Conservation (phyloP, 768 basidiomycete genomes). For the Pleurotus djamor region DNA sequence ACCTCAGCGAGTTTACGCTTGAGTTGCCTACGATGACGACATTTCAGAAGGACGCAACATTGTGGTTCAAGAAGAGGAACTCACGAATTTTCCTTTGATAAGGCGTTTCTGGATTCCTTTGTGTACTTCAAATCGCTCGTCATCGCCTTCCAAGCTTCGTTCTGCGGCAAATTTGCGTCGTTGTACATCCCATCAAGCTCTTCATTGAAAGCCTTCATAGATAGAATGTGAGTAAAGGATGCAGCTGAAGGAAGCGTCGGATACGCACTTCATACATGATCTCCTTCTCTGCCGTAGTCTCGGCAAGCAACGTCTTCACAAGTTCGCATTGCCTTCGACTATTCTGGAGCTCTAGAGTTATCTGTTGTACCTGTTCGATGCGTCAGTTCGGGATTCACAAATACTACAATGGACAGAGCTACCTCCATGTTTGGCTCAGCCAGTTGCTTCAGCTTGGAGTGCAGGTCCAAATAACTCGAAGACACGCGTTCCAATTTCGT, state of each 20-base stretch:
- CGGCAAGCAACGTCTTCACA: conserved; percentile 72
- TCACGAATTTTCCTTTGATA: conserved; percentile 79
- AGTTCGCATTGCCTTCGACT: conserved; percentile 75
- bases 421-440: conserved; percentile 60
- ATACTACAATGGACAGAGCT: conserved; percentile 11
- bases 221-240: conserved; percentile 1
- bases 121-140: conserved; percentile 67
- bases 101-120: conserved; percentile 73
- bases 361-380: conserved; percentile 52
- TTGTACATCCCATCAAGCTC: conserved; percentile 91
- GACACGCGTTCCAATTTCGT: conserved; percentile 47
- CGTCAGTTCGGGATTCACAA: not conserved
- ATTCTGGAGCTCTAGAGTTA: conserved; percentile 64
- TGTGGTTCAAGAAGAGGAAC: conserved; percentile 15
- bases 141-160: conserved; percentile 83
- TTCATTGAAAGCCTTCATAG: conserved; percentile 85
- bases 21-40: conserved; percentile 45
- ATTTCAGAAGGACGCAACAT: no score
- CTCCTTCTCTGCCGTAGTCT: conserved; percentile 84
- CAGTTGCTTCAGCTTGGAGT: conserved; percentile 46
- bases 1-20: conserved; percentile 68
- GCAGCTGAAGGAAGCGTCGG: not conserved
- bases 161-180: conserved; percentile 76
- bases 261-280: conserved; percentile 84
- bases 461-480: conserved; percentile 54